Base-by-base conservation (phyloP, 2,329 filamentous ascomycete genomes). In the Penicillium psychrosexuale region DNA sequence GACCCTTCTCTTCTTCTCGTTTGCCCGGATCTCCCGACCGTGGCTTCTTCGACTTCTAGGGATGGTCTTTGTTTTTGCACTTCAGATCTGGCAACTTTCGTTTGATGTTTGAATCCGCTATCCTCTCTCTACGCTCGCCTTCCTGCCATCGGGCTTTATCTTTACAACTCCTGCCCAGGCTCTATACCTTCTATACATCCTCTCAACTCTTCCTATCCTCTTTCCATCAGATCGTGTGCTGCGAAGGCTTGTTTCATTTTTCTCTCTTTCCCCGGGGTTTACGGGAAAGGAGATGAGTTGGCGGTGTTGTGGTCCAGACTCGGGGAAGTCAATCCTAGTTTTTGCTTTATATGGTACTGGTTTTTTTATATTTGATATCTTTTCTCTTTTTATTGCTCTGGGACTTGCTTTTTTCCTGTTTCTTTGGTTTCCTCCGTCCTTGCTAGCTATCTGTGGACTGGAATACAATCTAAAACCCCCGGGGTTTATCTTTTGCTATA, bases 1-100 rank as follows among this genome's bases (percentile, higher is more conserved):
- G 69, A 71, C 60, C 54, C 62, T 64, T 61, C 46, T 61, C 57
- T 61, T 58, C 47, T 63, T 61, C 59, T 66, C 51, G 55, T 64
- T 54, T 36, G 53, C 55, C 53, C 51, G 55, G 37, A 33, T 48
- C 13, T 54, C 44, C 63, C 60, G 62, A 61, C 55, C 51, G 58
- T 62, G 60, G 52, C 55, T 59, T 56, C 51, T 60, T 54, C 58
- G 61, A 63, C 59, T 63, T 56, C 55, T 51, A 63, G 56, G 57
- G 58, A 63, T 61, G 61, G 58, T 65, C 58, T 59, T 52, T 52
- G 24, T 37, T 54, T 54, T 47, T 59, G 31, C 40, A 50, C 53
- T 55, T 51, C 45, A 39, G 39, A 43, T 51, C 39, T 52, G 36
- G 15, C 24, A 49, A 49, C 44, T 51, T 50, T 53, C 37, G 27